Percentiles rank a stretch among this genome's conserved stretches.
Evolutionary conservation across 129 eudicot species (phyloP).

Genomic region (Saposhnikovia divaricata): DNA sequence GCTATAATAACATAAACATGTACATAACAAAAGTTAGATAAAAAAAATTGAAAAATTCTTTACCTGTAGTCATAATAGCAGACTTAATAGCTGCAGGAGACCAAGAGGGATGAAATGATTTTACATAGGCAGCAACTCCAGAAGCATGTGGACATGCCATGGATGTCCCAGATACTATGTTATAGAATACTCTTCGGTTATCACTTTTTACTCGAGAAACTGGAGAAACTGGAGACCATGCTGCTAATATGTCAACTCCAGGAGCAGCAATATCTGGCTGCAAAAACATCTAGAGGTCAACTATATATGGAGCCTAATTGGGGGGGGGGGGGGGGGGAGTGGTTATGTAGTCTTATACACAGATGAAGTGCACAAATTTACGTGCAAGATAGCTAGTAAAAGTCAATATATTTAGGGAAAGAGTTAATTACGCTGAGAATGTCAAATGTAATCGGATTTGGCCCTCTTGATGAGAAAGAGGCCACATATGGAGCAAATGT

Average conservation of each 20-base stretch:
- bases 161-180: constrained; percentile 25
- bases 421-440: constrained; percentile 17
- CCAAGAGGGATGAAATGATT: constrained; percentile 28
- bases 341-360: neutral
- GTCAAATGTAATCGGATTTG: constrained; percentile 16
- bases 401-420: neutral
- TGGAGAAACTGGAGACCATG: constrained; percentile 16
- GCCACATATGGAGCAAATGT: constrained; percentile 21
- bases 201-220: constrained; percentile 10
- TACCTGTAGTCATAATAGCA: constrained; percentile 30
- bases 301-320: no score
- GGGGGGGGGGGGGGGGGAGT: neutral
- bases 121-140: constrained; percentile 22
- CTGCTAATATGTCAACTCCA: constrained; percentile 28
- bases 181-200: constrained; percentile 13
- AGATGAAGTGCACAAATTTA: neutral
- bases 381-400: neutral
- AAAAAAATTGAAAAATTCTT: neutral
- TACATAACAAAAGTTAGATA: neutral
- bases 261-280: constrained; percentile 37
- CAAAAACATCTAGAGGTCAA: neutral
- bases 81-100: constrained; percentile 29
- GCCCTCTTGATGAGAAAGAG: constrained; percentile 32
- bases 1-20: neutral
- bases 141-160: constrained; percentile 30